Percentiles rank a stretch among this genome's conserved stretches.
These are phyloP conservation scores for Rhodosporidiobolus sp. DNA, from an alignment of 768 basidiomycete species.

Conservation along the genomic window DNA sequence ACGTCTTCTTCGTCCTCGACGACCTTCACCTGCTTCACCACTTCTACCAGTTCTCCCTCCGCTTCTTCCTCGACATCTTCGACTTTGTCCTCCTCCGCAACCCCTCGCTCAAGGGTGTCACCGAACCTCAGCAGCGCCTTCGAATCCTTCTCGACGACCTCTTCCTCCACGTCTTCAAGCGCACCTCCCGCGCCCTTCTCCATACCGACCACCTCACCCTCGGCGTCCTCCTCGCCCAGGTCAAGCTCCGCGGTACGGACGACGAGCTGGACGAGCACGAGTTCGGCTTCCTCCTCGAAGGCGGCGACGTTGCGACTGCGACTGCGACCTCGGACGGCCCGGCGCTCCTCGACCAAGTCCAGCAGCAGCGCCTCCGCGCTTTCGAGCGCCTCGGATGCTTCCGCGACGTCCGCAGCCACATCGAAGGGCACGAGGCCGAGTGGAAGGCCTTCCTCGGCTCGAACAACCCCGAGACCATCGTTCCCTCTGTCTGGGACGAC, in stretches of 20 bases:
- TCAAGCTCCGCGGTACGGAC: conserved; percentile 47
- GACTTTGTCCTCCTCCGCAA: conserved; percentile 90
- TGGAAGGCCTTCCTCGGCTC: conserved; percentile 74
- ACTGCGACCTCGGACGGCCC: conserved; percentile 46
- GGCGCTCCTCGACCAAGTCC: conserved; percentile 62
- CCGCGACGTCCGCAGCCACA: conserved; percentile 64
- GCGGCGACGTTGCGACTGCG: conserved; percentile 60
- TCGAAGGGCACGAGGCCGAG: conserved; percentile 60
- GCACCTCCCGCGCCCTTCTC: conserved; percentile 84
- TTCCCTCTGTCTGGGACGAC: conserved; percentile 74
- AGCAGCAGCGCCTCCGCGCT: conserved; percentile 63
- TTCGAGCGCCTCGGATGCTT: conserved; percentile 73
- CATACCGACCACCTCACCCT: conserved; percentile 88
- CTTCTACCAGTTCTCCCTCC: conserved; percentile 97
- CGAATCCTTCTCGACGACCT: conserved; percentile 80
- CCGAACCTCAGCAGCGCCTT: conserved; percentile 69
- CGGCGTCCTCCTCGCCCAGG: conserved; percentile 82
- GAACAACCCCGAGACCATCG: conserved; percentile 61
- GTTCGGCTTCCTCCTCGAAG: conserved; percentile 80
- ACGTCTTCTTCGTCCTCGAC: conserved; percentile 94
- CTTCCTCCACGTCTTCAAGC: conserved; percentile 79
- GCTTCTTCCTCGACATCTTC: conserved; percentile 97
- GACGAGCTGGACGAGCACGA: conserved; percentile 33
- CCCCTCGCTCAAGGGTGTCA: conserved; percentile 75
- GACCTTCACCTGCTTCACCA: conserved; percentile 90